These are phyloP conservation scores for Myxozyma geophila DNA, from an alignment of 805 yeast species.

Conservation along the genomic window DNA sequence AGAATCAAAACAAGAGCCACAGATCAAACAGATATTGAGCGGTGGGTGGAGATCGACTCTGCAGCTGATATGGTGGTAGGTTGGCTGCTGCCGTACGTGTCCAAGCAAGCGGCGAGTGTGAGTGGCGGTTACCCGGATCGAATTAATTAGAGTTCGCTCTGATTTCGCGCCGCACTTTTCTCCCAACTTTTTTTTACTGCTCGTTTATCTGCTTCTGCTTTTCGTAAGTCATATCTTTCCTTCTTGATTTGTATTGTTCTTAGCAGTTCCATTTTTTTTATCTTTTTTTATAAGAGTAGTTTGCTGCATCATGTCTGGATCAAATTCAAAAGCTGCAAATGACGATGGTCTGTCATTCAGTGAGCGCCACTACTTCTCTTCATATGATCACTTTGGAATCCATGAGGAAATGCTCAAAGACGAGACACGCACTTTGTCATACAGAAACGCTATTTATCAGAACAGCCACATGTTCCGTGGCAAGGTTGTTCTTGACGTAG, in stretches of 20 bases:
- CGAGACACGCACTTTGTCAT: constrained; percentile 77
- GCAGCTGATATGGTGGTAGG: too few relatives aligned
- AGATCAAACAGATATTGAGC: too few relatives aligned
- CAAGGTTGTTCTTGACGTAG: constrained; percentile 87
- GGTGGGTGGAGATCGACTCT: too few relatives aligned
- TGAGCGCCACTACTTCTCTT: constrained; percentile 70
- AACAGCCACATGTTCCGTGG: constrained; percentile 81
- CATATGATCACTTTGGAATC: constrained; percentile 88
- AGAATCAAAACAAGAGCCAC: too few relatives aligned
- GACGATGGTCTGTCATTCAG: constrained; percentile 20
- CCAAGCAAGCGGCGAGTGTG: too few relatives aligned
- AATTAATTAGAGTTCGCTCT: background rate
- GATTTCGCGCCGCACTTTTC: constrained; percentile 14
- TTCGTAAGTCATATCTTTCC: background rate
- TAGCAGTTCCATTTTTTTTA: background rate
- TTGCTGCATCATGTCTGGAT: background rate
- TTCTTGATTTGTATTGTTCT: background rate
- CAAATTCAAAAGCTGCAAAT: background rate
- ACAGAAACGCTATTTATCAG: constrained; percentile 81
- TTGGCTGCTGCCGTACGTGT: too few relatives aligned
- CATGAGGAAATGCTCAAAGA: constrained; percentile 95
- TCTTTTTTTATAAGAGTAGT: background rate
- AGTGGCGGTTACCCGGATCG: constrained; percentile 1
- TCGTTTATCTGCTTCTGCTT: background rate
- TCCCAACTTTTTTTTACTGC: constrained; percentile 13